Conservation (phyloP, 1,139 yeast genomes). For the Hyphopichia pseudoburtonii region DNA sequence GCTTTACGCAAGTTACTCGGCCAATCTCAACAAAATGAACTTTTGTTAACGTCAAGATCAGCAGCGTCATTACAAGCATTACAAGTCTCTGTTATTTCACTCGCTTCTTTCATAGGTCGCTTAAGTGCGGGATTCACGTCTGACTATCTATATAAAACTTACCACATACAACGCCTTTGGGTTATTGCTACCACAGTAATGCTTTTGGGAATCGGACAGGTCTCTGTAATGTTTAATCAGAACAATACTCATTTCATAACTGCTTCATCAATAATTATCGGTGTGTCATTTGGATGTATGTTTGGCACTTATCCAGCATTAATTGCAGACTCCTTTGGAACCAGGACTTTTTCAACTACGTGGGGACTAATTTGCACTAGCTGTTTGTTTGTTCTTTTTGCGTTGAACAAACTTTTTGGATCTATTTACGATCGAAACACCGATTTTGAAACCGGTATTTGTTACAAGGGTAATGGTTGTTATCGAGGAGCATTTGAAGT, state of each 20-base stretch:
- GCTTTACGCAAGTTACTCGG: background rate
- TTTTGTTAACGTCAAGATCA: background rate
- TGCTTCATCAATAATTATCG: slow-evolving; percentile 34
- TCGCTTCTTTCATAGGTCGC: slow-evolving; percentile 43
- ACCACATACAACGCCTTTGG: slow-evolving; percentile 42
- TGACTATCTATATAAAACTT: slow-evolving; percentile 34
- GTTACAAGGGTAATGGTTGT: slow-evolving; percentile 38
- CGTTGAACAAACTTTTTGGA: slow-evolving; percentile 43
- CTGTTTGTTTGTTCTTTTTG: slow-evolving; percentile 34
- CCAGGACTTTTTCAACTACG: slow-evolving; percentile 39
- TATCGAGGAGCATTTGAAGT: slow-evolving; percentile 35
- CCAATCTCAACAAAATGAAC: too few relatives aligned
- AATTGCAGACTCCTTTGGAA: slow-evolving; percentile 46
- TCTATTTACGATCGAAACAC: slow-evolving; percentile 35
- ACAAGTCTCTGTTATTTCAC: slow-evolving; percentile 44
- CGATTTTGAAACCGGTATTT: slow-evolving; percentile 31
- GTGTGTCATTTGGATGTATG: slow-evolving; percentile 40
- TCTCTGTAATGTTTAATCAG: slow-evolving; percentile 27
- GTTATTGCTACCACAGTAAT: slow-evolving; percentile 31
- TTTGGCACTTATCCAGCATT: slow-evolving; percentile 50
- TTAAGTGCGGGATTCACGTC: slow-evolving; percentile 38
- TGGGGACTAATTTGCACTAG: slow-evolving; percentile 51
- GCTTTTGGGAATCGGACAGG: slow-evolving; percentile 30
- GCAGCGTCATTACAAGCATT: slow-evolving; percentile 43
- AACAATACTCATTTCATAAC: slow-evolving; percentile 27